phyloP scores from a whole-genome alignment of 2,329 filamentous ascomycete species.

The Beauveria sp. region DNA sequence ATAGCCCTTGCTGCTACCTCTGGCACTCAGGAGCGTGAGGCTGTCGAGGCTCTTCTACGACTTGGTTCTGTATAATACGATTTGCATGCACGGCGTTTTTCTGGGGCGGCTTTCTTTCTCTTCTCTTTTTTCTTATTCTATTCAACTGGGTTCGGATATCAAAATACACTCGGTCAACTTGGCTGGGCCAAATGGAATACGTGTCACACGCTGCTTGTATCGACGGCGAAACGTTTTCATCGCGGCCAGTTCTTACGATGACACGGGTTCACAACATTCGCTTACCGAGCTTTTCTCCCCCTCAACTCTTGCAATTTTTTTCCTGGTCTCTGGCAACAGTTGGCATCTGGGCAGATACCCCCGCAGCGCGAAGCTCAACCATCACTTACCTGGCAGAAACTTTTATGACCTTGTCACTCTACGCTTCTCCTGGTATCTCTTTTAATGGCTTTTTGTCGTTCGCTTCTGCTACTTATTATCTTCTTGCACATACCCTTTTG shows the following conservation, averaged over 20 bases:
- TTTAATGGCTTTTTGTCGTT: conserved; percentile 5
- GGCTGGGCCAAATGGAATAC: conserved; percentile 23
- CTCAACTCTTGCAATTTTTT: neutral
- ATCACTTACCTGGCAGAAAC: conserved; percentile 1
- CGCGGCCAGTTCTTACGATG: conserved; percentile 7
- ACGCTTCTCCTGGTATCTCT: conserved; percentile 4
- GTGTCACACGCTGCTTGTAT: conserved; percentile 17
- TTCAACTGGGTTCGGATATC: conserved; percentile 16
- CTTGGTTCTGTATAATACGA: conserved; percentile 68
- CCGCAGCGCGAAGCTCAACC: conserved; percentile 9
- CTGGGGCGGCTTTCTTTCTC: conserved; percentile 9
- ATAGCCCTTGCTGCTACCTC: conserved; percentile 43
- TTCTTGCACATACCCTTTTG: conserved; percentile 12
- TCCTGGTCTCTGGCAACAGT: conserved; percentile 2
- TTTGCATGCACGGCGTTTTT: conserved; percentile 48
- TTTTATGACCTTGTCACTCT: neutral
- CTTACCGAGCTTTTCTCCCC: neutral
- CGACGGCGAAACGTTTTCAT: neutral
- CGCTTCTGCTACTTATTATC: conserved; percentile 9
- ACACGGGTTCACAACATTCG: conserved; percentile 5
- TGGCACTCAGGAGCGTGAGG: conserved; percentile 70
- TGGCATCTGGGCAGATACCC: conserved; percentile 13
- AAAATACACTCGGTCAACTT: conserved; percentile 10
- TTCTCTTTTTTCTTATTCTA: conserved; percentile 10
- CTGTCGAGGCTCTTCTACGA: conserved; percentile 70